phyloP scores from a whole-genome alignment of 305 asterid genomes.

The Salvia sclarea region DNA sequence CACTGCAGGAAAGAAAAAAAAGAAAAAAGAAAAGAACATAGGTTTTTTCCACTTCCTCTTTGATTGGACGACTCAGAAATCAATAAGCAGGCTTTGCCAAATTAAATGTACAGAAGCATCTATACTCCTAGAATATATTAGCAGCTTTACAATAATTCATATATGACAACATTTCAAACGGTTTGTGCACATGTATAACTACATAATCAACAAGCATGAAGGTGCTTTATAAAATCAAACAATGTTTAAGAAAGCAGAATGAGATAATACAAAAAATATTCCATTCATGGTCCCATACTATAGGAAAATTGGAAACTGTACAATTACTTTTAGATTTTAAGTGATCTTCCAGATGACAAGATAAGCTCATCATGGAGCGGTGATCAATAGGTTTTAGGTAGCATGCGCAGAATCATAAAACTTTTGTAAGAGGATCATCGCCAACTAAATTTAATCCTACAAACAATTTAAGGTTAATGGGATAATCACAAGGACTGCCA shows the following conservation, averaged over 20 bases:
- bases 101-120: not conserved
- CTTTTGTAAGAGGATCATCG: not conserved
- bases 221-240: slow-evolving; percentile 26
- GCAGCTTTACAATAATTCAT: slow-evolving; percentile 9
- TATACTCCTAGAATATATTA: slow-evolving; percentile 16
- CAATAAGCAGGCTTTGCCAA: not conserved
- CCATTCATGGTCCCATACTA: not conserved
- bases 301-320: not conserved
- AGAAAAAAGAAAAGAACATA: too few species aligned
- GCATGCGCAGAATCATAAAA: slow-evolving; percentile 17
- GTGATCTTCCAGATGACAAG: slow-evolving; percentile 15
- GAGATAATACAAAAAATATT: not conserved
- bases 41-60: slow-evolving; percentile 16
- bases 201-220: slow-evolving; percentile 19
- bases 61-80: slow-evolving; percentile 16
- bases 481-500: slow-evolving; percentile 1
- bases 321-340: not conserved
- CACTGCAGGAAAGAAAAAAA: not conserved
- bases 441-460: slow-evolving; percentile 7
- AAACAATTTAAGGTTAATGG: slow-evolving; percentile 10
- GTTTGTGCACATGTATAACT: slow-evolving; percentile 14
- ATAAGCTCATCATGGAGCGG: slow-evolving; percentile 1
- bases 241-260: slow-evolving; percentile 18
- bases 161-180: slow-evolving; percentile 23
- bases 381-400: not conserved